Evolutionary conservation across 2,329 filamentous ascomycete genomes (phyloP).

Genomic region (Aspergillus pseudotamarii): DNA sequence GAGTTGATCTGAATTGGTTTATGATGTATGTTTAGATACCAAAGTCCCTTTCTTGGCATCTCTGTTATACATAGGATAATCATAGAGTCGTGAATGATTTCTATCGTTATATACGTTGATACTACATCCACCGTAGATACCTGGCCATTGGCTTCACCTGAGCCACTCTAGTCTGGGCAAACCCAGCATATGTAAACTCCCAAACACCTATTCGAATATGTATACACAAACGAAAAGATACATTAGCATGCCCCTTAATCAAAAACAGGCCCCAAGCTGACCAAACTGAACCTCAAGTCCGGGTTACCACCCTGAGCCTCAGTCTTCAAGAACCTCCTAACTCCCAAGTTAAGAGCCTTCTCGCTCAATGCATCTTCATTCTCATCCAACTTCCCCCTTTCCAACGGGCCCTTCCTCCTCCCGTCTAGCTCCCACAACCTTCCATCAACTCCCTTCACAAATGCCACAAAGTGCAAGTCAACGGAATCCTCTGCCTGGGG

Average conservation of each 20-base stretch:
- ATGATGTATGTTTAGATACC: not conserved
- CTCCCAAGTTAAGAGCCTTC: constrained; percentile 72
- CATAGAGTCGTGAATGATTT: not conserved
- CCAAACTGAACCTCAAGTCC: constrained; percentile 64
- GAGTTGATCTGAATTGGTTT: not conserved
- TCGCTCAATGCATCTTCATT: constrained; percentile 75
- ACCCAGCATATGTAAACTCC: not conserved
- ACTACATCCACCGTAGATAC: not conserved
- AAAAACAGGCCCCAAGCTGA: constrained; percentile 61
- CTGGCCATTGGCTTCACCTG: not conserved
- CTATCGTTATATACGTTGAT: not conserved
- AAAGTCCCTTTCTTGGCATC: not conserved
- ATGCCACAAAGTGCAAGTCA: constrained; percentile 96
- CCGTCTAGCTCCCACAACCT: constrained; percentile 83
- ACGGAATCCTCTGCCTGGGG: constrained; percentile 77
- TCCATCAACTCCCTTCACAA: constrained; percentile 74
- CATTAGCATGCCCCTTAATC: constrained; percentile 36
- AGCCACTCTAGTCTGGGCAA: not conserved
- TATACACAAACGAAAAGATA: not conserved
- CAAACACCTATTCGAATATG: not conserved
- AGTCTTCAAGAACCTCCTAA: constrained; percentile 61
- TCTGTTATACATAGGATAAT: not conserved
- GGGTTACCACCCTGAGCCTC: constrained; percentile 60
- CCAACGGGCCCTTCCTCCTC: constrained; percentile 69
- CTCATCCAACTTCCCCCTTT: constrained; percentile 61